Conservation (phyloP, 768 basidiomycete genomes). For the Termitomyces sp. region DNA sequence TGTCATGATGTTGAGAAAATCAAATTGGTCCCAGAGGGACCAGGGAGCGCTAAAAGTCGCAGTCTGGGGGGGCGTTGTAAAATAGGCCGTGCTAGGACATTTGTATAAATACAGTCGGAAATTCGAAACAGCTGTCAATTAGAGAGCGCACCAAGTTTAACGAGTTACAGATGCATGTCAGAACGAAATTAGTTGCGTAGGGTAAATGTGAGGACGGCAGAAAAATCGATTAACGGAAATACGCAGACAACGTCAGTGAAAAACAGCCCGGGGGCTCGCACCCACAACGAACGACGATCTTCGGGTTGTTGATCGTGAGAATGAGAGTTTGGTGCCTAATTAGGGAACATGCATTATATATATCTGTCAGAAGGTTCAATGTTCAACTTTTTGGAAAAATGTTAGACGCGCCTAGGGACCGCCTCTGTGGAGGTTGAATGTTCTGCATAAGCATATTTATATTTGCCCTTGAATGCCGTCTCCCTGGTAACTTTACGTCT, state of each 20-base stretch:
- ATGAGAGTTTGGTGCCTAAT: conserved; percentile 10
- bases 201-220: not conserved
- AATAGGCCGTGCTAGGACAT: conserved; percentile 1
- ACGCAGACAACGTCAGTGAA: not conserved
- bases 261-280: not conserved
- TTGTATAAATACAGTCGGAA: conserved; percentile 6
- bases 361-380: not conserved
- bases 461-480: not conserved
- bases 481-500: not conserved
- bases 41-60: not conserved
- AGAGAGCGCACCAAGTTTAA: not conserved
- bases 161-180: conserved; percentile 5
- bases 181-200: not conserved
- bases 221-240: not conserved
- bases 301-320: not conserved
- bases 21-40: not conserved
- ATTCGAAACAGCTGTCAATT: conserved; percentile 3
- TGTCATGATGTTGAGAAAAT: conserved; percentile 17
- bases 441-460: too few relatives aligned
- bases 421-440: not conserved
- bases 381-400: not conserved
- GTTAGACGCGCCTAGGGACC: not conserved
- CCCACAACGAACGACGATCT: not conserved
- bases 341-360: conserved; percentile 1
- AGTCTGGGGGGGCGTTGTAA: not conserved